A percentile compares a stretch with the other conserved stretches of the same genome.
These are phyloP conservation scores for Apiospora hydei DNA, from an alignment of 2,329 filamentous ascomycete species.

Conservation along the genomic window DNA sequence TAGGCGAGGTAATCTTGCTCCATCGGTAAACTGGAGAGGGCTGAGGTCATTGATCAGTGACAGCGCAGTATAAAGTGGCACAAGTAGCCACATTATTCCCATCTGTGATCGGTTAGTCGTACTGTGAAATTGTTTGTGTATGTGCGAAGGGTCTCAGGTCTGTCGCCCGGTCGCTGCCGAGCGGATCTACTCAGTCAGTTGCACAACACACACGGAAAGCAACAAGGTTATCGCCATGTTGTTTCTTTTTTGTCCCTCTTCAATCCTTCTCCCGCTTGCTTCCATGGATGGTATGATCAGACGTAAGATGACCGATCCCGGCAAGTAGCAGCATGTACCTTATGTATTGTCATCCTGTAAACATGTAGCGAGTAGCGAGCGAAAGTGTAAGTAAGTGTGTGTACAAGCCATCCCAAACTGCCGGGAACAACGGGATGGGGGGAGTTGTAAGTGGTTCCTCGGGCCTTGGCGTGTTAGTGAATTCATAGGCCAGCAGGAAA, in stretches of 20 bases:
- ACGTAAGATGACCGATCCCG: not conserved
- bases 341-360: slow-evolving; percentile 6
- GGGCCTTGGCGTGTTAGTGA: not conserved
- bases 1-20: slow-evolving; percentile 1
- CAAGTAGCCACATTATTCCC: slow-evolving; percentile 5
- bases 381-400: not conserved
- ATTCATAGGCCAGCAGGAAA: slow-evolving; percentile 2
- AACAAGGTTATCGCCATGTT: not conserved
- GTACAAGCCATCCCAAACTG: slow-evolving; percentile 17
- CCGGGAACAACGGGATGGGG: slow-evolving; percentile 11
- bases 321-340: too few relatives aligned
- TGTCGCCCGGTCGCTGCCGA: slow-evolving; percentile 3
- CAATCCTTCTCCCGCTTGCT: not conserved
- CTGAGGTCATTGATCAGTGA: slow-evolving; percentile 17
- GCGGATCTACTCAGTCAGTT: not conserved
- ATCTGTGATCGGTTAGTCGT: not conserved
- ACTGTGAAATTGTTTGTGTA: not conserved
- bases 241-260: not conserved
- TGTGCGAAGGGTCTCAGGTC: slow-evolving; percentile 10
- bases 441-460: not conserved
- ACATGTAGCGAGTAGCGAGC: not conserved
- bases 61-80: slow-evolving; percentile 18
- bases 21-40: slow-evolving; percentile 17
- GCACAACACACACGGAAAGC: not conserved
- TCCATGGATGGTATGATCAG: not conserved